phyloP scores from a whole-genome alignment of 345 rosid genomes.

The Moricandia moricandioides region DNA sequence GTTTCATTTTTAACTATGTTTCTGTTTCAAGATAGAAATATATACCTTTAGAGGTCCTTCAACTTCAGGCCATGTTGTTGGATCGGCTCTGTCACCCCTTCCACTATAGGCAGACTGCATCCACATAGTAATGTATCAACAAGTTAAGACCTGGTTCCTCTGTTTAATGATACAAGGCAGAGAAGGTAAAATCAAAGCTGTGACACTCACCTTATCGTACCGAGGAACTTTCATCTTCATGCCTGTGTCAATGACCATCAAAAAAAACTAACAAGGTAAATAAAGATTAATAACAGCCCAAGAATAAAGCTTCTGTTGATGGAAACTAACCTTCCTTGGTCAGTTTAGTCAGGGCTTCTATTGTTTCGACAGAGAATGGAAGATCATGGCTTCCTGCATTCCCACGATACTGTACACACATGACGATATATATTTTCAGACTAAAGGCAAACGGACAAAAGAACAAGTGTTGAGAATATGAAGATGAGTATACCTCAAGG shows the following conservation, averaged over 20 bases:
- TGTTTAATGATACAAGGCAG: constrained; percentile 1
- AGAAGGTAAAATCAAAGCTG: not conserved
- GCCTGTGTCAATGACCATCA: constrained; percentile 48
- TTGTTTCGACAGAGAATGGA: constrained; percentile 66
- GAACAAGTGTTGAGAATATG: not conserved
- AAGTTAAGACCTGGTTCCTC: not conserved
- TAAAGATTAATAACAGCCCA: constrained; percentile 3
- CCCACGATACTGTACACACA: constrained; percentile 64
- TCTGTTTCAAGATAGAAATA: no score
- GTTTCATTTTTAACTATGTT: not conserved
- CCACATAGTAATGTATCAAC: constrained; percentile 1
- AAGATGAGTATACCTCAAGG: constrained; percentile 54
- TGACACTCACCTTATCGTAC: constrained; percentile 70
- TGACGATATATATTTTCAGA: not conserved
- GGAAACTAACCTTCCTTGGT: constrained; percentile 64
- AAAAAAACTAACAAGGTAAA: constrained; percentile 6
- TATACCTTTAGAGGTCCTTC: constrained; percentile 82
- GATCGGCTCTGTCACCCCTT: constrained; percentile 88
- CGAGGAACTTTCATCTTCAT: constrained; percentile 92
- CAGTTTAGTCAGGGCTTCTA: constrained; percentile 52
- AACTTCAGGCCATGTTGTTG: constrained; percentile 79
- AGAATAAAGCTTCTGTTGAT: not conserved
- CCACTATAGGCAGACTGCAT: constrained; percentile 89
- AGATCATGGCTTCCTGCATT: constrained; percentile 99
- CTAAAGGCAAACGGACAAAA: not conserved